phyloP scores from a whole-genome alignment of 371 early-diverging fungal genomes.

The Apophysomyces variabilis region DNA sequence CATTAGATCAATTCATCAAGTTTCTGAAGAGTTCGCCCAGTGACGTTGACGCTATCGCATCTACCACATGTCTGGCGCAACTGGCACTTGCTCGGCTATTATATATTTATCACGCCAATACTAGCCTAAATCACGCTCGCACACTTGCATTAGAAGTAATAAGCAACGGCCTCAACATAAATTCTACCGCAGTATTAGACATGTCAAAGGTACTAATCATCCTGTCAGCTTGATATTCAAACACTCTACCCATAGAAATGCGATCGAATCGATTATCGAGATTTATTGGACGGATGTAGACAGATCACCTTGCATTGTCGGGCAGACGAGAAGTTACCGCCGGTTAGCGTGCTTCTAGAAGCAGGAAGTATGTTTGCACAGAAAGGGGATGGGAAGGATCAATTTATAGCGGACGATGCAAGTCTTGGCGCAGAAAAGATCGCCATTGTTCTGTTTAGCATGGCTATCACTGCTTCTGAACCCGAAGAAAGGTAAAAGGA shows the following conservation, averaged over 20 bases:
- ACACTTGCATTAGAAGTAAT: constrained; percentile 23
- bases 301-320: background rate
- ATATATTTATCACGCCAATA: constrained; percentile 30
- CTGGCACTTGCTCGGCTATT: constrained; percentile 34
- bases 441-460: constrained; percentile 24
- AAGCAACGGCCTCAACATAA: constrained; percentile 26
- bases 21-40: background rate
- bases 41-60: constrained; percentile 7
- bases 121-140: constrained; percentile 8
- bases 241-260: background rate
- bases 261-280: background rate
- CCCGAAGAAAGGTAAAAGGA: constrained; percentile 16
- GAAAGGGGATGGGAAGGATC: constrained; percentile 11
- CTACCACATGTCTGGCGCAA: constrained; percentile 23
- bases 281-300: background rate
- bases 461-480: constrained; percentile 14
- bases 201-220: constrained; percentile 27
- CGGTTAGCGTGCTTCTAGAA: constrained; percentile 20
- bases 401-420: background rate
- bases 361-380: constrained; percentile 31
- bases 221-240: too few species aligned
- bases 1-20: constrained; percentile 20
- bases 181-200: constrained; percentile 10
- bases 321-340: background rate
- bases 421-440: constrained; percentile 15